These are phyloP conservation scores for Conticribra weissflogii DNA, from an alignment of 108 stramenopile genomes.

Conservation along the genomic window DNA sequence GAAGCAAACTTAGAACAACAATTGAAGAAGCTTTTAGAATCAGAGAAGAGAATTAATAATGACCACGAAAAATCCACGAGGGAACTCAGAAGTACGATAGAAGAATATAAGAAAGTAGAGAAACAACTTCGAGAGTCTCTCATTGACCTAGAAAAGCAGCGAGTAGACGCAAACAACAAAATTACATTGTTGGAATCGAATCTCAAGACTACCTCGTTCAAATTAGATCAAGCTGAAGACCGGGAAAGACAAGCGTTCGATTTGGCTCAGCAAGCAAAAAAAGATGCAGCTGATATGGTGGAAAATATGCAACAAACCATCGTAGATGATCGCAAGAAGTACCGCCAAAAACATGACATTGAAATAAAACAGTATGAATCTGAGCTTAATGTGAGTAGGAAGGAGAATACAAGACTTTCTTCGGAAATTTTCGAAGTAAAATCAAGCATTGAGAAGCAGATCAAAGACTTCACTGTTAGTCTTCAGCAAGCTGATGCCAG, in stretches of 20 bases:
- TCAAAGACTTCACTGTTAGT: too few species aligned
- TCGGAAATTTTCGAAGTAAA: too few species aligned
- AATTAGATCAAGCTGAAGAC: constrained; percentile 17
- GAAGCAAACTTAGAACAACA: constrained; percentile 15
- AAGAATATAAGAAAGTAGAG: not conserved
- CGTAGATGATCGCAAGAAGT: constrained; percentile 1
- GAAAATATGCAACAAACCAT: constrained; percentile 15
- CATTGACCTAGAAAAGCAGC: not conserved
- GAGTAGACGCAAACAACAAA: constrained; percentile 18
- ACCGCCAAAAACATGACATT: constrained; percentile 14
- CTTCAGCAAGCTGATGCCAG: not conserved
- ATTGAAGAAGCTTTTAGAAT: not conserved
- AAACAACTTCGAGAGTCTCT: constrained; percentile 4
- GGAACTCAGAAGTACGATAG: constrained; percentile 5
- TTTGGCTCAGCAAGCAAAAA: constrained; percentile 15
- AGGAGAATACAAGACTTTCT: too few species aligned
- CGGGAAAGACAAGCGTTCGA: constrained; percentile 28
- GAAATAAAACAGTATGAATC: not conserved
- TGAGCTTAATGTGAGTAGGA: too few species aligned
- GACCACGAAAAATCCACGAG: constrained; percentile 7
- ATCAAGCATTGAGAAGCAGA: too few species aligned
- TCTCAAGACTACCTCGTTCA: constrained; percentile 7
- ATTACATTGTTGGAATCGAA: constrained; percentile 18
- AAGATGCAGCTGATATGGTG: constrained; percentile 13
- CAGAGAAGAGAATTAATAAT: not conserved